Conservation (phyloP, 495 filamentous ascomycete species). For the Collariella sp. region DNA sequence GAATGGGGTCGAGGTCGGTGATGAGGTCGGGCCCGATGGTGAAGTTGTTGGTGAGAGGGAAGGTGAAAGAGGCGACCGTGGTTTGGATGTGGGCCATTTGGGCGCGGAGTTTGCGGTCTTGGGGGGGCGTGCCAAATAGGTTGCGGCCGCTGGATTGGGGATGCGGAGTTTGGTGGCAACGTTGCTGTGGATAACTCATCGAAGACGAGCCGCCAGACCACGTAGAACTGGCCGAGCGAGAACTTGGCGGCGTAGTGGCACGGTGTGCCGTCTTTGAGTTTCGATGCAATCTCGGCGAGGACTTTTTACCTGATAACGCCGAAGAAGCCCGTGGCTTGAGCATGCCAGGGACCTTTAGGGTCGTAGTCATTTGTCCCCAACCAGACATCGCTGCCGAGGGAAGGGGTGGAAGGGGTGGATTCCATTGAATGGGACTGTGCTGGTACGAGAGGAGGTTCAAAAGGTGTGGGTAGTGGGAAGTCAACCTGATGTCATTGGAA, state of each 20-base stretch:
- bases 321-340: not conserved
- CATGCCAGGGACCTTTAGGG: not conserved
- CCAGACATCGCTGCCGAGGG: not conserved
- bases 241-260: not conserved
- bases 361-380: not conserved
- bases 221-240: conserved; percentile 1
- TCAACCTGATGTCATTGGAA: too few species aligned
- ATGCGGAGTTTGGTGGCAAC: not conserved
- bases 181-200: not conserved
- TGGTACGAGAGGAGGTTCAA: too few species aligned
- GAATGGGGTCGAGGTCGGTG: not conserved
- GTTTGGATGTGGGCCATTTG: not conserved
- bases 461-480: too few species aligned
- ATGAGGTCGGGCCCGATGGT: conserved; percentile 1
- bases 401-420: not conserved
- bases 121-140: not conserved
- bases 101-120: conserved; percentile 1
- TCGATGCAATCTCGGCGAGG: not conserved
- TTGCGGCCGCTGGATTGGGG: not conserved
- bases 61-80: not conserved
- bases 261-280: not conserved
- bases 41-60: not conserved
- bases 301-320: not conserved
- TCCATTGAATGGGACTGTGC: too few species aligned
- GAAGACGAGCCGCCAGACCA: not conserved